phyloP scores from a whole-genome alignment of 108 stramenopile genomes.

The Parmales sp. region DNA sequence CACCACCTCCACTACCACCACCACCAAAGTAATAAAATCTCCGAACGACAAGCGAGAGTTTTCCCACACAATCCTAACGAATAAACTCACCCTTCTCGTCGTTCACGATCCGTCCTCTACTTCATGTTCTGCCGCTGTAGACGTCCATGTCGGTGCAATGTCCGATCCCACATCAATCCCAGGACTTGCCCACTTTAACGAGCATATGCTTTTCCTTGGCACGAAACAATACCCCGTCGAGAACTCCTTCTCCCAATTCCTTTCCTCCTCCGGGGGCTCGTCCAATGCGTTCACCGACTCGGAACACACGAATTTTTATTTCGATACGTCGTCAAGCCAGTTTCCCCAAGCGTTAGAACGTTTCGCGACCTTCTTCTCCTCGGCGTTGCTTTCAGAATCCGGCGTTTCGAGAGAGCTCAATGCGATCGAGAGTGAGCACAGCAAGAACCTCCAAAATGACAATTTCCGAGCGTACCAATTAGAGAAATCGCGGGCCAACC shows the following conservation, averaged over 20 bases:
- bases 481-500: conserved; percentile 68
- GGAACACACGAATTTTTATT: conserved; percentile 88
- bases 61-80: conserved; percentile 39
- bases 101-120: conserved; percentile 73
- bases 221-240: conserved; percentile 73
- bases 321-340: conserved; percentile 59
- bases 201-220: conserved; percentile 80
- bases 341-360: conserved; percentile 66
- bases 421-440: conserved; percentile 87
- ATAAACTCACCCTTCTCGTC: conserved; percentile 57
- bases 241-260: conserved; percentile 60
- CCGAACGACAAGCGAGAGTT: conserved; percentile 60
- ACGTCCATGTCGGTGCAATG: conserved; percentile 78
- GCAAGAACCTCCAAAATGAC: conserved; percentile 84
- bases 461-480: conserved; percentile 74
- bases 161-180: conserved; percentile 71
- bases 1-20: too few relatives aligned
- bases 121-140: conserved; percentile 70
- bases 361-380: conserved; percentile 82
- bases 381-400: conserved; percentile 69
- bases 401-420: conserved; percentile 80
- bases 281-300: conserved; percentile 80
- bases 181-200: conserved; percentile 74
- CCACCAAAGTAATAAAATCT: conserved; percentile 43
- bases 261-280: conserved; percentile 60